Evolutionary conservation across 1,139 yeast species (phyloP), one percentile per base, ranked within the genome.

Genomic region (Magnusiomyces paraingens): DNA sequence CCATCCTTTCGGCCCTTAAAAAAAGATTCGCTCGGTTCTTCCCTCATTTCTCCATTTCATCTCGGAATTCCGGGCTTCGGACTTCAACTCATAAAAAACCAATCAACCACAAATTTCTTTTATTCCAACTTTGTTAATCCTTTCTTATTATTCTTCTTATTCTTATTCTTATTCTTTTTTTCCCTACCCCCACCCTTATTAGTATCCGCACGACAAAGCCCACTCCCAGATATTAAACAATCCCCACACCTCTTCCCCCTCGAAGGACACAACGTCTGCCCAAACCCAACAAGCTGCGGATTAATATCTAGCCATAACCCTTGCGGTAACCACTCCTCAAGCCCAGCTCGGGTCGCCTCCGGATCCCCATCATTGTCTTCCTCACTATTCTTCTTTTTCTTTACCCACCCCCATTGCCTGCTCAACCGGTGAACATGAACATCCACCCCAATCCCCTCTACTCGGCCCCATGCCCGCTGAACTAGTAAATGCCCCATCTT

Each of bases 201-300:
- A 4, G 14, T 17, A 17, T 18, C 22, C 44, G 17, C 20, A 4
- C 49, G 40, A 18, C 46, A 42, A 20, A 42, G 32, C 5, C 32
- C 32, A 2, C 22, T 42, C 20, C 32, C 15, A 21, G 46, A 80
- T 53, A 87, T 68, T 1, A 79, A 66, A 62, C 97, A 91, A n/a
- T 83, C 63, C 62, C 83, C 91, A 68, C 97, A 91, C 58, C 84
- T 78, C 46, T 81, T 72, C 2, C 83, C 82, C 51, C 84, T 75
- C 0, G 96, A 88, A 1, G 83, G 79, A 66, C 98, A 91, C 1
- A 91, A 77, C 1, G 83, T 83, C 68, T 91, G 99, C 10, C 98
- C 98, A 73, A 90, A 91, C 3, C 98, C 97, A 2, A 91, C 98
- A 14, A 91, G 69, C 20, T 86, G 69, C 0, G 96, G 96, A 64